Conservation (phyloP, 352 stramenopile genomes). For the Phytopythium cucurbitacearum region DNA sequence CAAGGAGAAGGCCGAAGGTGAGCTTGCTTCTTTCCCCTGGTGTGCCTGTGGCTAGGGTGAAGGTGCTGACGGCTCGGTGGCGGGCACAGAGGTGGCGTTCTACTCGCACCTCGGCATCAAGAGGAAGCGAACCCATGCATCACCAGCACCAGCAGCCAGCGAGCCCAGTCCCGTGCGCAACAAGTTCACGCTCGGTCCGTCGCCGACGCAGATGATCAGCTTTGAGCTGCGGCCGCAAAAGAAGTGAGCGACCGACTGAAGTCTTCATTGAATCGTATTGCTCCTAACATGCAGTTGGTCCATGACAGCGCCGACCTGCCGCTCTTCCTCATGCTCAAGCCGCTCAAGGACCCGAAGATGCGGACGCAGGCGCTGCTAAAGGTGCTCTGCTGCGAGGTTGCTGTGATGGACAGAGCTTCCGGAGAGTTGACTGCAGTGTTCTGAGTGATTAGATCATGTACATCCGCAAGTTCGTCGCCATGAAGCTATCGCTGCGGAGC, state of each 20-base stretch:
- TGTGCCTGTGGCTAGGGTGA: background rate
- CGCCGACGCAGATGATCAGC: slow-evolving; percentile 27
- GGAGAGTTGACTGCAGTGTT: background rate
- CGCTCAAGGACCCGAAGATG: slow-evolving; percentile 30
- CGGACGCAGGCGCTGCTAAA: slow-evolving; percentile 40
- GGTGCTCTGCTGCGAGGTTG: slow-evolving; percentile 8
- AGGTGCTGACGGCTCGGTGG: background rate
- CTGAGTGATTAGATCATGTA: slow-evolving; percentile 34
- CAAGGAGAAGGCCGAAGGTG: slow-evolving; percentile 41
- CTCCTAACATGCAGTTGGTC: background rate
- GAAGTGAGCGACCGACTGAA: slow-evolving; percentile 18
- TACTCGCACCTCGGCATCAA: slow-evolving; percentile 53
- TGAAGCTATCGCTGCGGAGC: slow-evolving; percentile 29
- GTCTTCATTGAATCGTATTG: background rate
- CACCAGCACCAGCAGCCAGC: slow-evolving; percentile 3
- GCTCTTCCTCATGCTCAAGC: slow-evolving; percentile 30
- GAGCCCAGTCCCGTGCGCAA: slow-evolving; percentile 4
- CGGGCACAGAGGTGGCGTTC: slow-evolving; percentile 24
- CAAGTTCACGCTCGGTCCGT: slow-evolving; percentile 20
- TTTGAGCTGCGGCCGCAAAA: slow-evolving; percentile 43
- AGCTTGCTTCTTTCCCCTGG: background rate
- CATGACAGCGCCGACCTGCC: slow-evolving; percentile 25
- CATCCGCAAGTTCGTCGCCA: slow-evolving; percentile 58
- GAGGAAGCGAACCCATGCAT: slow-evolving; percentile 32
- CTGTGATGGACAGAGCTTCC: background rate